Conservation (phyloP, 164 flowering plant species). For the Taxillus chinensis region DNA sequence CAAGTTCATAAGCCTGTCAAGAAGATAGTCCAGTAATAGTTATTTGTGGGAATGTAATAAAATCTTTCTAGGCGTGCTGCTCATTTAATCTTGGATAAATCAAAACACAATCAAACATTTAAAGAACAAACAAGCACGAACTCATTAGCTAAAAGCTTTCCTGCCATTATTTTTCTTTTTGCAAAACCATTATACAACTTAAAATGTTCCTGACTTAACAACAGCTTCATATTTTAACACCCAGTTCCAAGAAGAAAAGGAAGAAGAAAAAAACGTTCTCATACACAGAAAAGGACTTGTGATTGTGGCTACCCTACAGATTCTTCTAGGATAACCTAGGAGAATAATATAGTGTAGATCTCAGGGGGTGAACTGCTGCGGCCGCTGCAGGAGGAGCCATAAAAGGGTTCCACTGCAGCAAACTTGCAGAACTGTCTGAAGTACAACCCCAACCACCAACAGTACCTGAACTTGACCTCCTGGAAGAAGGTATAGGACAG, state of each 20-base stretch:
- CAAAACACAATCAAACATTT: too few relatives aligned
- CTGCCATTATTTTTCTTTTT: neutral
- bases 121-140: too few relatives aligned
- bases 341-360: constrained; percentile 24
- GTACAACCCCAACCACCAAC: constrained; percentile 26
- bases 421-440: constrained; percentile 20
- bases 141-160: too few relatives aligned
- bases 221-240: constrained; percentile 1
- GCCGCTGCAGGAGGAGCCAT: constrained; percentile 17
- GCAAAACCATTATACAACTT: neutral
- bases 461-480: constrained; percentile 19
- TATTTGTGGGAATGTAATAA: too few relatives aligned
- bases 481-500: constrained; percentile 17
- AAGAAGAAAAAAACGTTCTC: too few relatives aligned
- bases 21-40: too few relatives aligned
- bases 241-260: too few relatives aligned
- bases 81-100: too few relatives aligned
- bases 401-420: constrained; percentile 19
- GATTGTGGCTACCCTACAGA: too few relatives aligned
- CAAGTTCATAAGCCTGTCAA: too few relatives aligned
- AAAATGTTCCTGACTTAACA: neutral
- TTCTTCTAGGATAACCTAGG: constrained; percentile 21
- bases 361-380: constrained; percentile 15
- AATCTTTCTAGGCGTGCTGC: too few relatives aligned
- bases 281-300: too few relatives aligned